A percentile compares a stretch with the other conserved stretches of the same genome.
Evolutionary conservation across 129 eudicot genomes (phyloP).

Genomic region (Helianthus tuberosus): DNA sequence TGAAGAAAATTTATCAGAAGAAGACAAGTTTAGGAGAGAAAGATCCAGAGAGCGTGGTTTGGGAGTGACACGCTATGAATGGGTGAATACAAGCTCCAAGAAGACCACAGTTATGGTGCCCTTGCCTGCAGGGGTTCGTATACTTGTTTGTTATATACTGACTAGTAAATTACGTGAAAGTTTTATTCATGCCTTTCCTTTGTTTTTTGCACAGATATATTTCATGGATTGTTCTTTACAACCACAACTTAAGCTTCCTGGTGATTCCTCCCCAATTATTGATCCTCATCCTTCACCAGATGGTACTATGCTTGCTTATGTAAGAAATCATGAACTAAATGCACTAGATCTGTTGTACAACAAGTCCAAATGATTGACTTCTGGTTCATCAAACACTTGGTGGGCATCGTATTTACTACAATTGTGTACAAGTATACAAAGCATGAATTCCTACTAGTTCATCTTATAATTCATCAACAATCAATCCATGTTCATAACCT

Average conservation of each 20-base stretch:
- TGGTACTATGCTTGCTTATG: constrained; percentile 91
- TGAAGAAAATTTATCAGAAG: constrained; percentile 81
- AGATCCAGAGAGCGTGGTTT: constrained; percentile 92
- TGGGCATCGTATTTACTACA: too few species aligned
- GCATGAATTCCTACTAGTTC: too few species aligned
- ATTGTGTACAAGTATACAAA: too few species aligned
- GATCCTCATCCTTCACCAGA: constrained; percentile 96
- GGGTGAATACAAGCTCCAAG: constrained; percentile 71
- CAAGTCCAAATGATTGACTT: constrained; percentile 69
- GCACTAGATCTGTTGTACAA: constrained; percentile 64
- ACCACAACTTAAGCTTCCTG: constrained; percentile 75
- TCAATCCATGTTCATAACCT: too few species aligned
- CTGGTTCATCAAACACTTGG: too few species aligned
- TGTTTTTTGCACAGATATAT: constrained; percentile 57
- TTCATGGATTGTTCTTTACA: constrained; percentile 60
- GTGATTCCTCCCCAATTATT: constrained; percentile 64
- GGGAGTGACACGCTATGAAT: constrained; percentile 92
- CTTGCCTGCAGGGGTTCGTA: constrained; percentile 91
- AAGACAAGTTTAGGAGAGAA: constrained; percentile 96
- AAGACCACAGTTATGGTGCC: constrained; percentile 84
- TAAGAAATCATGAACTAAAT: constrained; percentile 71
- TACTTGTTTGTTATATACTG: constrained; percentile 14
- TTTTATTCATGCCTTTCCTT: not conserved
- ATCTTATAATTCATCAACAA: too few species aligned
- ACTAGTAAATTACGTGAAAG: not conserved